phyloP scores from a whole-genome alignment of 2,329 filamentous ascomycete genomes.

The Drechslera avenae region DNA sequence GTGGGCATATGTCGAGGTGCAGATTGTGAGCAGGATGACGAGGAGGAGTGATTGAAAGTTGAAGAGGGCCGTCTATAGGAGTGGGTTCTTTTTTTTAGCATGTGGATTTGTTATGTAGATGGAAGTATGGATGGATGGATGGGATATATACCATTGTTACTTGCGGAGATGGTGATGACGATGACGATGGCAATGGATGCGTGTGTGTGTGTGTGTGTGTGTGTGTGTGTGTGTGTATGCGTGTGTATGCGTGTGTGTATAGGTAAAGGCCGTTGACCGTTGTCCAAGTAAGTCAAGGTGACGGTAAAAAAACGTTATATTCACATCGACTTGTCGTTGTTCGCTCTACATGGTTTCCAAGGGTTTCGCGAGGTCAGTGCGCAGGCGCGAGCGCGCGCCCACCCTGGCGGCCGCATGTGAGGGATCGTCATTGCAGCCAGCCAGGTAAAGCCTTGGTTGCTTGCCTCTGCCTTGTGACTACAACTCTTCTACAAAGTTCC shows the following conservation, averaged over 20 bases:
- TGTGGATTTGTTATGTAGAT: not conserved
- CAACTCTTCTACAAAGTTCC: not conserved
- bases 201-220: no score
- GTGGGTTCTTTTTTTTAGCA: not conserved
- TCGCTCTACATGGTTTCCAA: no score
- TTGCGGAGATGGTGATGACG: not conserved
- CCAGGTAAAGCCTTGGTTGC: no score
- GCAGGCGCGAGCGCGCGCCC: constrained; percentile 10
- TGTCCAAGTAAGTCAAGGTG: no score
- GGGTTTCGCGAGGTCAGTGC: not conserved
- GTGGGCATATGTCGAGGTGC: constrained; percentile 93
- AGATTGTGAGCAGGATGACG: constrained; percentile 92
- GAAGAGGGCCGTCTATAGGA: constrained; percentile 86
- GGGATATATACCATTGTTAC: constrained; percentile 20
- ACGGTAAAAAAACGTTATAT: no score
- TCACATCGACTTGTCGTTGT: no score
- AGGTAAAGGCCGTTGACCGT: no score
- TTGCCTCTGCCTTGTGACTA: not conserved
- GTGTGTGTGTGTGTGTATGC: no score
- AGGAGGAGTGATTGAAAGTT: constrained; percentile 97
- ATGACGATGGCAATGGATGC: no score
- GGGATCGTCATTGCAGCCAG: constrained; percentile 11
- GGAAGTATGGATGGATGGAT: not conserved
- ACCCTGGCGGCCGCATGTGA: not conserved
- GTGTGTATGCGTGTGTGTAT: no score